Evolutionary conservation across 805 yeast genomes (phyloP).

Genomic region (Wickerhamomyces chaumierensis): DNA sequence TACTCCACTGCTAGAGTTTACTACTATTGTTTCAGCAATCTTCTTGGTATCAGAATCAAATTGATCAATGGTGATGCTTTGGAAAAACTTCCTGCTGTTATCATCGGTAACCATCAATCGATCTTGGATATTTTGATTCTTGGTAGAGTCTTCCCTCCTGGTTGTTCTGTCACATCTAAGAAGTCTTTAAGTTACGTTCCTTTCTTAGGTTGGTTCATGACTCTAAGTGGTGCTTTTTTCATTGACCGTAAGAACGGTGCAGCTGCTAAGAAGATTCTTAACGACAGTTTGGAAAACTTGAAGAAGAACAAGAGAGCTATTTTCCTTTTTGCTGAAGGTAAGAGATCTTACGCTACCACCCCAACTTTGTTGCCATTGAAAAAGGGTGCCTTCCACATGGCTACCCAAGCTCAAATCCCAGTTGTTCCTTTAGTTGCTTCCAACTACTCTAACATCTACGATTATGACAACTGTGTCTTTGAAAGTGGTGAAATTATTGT

Average conservation of each 20-base stretch:
- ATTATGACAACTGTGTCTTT: conserved; percentile 50
- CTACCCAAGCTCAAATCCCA: conserved; percentile 85
- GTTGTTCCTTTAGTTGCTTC: conserved; percentile 81
- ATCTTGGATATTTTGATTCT: conserved; percentile 74
- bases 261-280: conserved; percentile 66
- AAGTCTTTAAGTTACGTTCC: conserved; percentile 76
- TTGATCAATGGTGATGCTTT: conserved; percentile 57
- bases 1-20: conserved; percentile 84
- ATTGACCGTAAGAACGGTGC: conserved; percentile 71
- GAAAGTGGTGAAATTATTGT: conserved; percentile 67
- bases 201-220: conserved; percentile 95
- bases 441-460: conserved; percentile 69
- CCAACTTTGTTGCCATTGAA: conserved; percentile 79
- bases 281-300: conserved; percentile 52
- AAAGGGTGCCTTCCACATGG: conserved; percentile 97
- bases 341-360: conserved; percentile 66
- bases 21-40: conserved; percentile 44
- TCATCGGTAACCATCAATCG: conserved; percentile 84
- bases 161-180: conserved; percentile 89
- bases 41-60: conserved; percentile 61
- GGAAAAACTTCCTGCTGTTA: conserved; percentile 57
- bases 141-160: conserved; percentile 77
- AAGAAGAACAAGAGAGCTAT: conserved; percentile 58
- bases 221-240: conserved; percentile 81
- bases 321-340: conserved; percentile 95